Percentiles rank a stretch among this genome's conserved stretches.
Conservation (phyloP, 2,329 filamentous ascomycete genomes). For the Penicillium verrucosum region DNA sequence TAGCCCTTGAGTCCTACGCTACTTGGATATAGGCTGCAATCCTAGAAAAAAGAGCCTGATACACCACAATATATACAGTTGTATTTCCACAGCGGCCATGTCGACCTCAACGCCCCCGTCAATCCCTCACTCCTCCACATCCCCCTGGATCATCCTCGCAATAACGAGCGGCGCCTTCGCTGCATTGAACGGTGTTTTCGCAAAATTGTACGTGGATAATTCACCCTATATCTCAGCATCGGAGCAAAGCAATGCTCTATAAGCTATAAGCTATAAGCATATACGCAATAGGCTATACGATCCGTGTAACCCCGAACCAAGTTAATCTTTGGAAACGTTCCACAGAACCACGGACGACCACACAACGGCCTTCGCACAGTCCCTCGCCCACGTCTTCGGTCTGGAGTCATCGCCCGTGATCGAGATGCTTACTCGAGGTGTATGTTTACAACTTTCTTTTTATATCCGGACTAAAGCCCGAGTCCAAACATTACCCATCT, state of each 20-base stretch:
- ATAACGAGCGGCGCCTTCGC: conserved; percentile 61
- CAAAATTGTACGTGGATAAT: conserved; percentile 54
- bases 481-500: neutral
- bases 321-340: neutral
- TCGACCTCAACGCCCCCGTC: neutral
- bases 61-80: neutral
- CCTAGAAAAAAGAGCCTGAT: neutral
- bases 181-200: conserved; percentile 64
- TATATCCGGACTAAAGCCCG: neutral
- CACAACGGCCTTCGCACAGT: conserved; percentile 51
- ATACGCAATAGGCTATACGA: neutral
- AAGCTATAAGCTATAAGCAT: neutral
- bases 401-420: conserved; percentile 39
- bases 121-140: conserved; percentile 11
- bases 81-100: conserved; percentile 4
- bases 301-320: neutral
- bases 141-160: conserved; percentile 54
- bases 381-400: conserved; percentile 47
- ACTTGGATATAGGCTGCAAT: conserved; percentile 4
- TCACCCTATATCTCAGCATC: neutral
- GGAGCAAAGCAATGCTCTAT: neutral
- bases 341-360: conserved; percentile 59
- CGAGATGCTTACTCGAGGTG: conserved; percentile 52
- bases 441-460: conserved; percentile 35
- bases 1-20: neutral